These are phyloP conservation scores for Nitzschia sp. DNA, from an alignment of 108 stramenopile genomes.

Conservation along the genomic window DNA sequence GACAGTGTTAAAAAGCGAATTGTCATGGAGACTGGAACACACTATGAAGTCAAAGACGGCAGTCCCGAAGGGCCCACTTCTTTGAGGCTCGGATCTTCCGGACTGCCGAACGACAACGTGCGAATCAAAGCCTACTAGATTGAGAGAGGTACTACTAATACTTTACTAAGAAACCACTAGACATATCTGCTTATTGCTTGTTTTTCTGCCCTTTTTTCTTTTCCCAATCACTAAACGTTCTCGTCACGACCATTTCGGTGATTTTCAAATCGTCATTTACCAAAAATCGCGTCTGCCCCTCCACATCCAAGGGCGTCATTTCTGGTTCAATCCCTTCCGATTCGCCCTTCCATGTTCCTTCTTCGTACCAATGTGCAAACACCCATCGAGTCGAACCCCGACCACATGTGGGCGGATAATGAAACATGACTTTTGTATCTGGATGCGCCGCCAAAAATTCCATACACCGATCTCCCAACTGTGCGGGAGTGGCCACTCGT, in stretches of 20 bases:
- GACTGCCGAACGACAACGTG: background rate
- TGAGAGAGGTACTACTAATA: no score
- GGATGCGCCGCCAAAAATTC: conserved; percentile 70
- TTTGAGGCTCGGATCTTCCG: background rate
- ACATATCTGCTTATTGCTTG: no score
- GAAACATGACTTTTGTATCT: conserved; percentile 50
- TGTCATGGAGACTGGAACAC: conserved; percentile 45
- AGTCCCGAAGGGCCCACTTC: conserved; percentile 6
- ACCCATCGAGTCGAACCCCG: conserved; percentile 49
- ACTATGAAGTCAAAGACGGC: conserved; percentile 20
- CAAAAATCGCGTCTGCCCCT: conserved; percentile 68
- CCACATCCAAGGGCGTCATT: conserved; percentile 46
- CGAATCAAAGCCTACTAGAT: background rate
- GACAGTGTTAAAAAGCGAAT: conserved; percentile 50
- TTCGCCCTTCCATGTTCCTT: conserved; percentile 52
- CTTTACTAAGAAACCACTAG: no score
- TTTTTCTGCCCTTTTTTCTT: conserved; percentile 18
- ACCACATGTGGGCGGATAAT: conserved; percentile 46
- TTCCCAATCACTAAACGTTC: conserved; percentile 67
- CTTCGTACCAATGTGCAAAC: conserved; percentile 71
- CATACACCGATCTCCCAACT: conserved; percentile 58
- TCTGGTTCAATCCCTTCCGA: conserved; percentile 47
- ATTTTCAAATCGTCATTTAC: conserved; percentile 51
- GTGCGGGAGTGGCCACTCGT: conserved; percentile 31
- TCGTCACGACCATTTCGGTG: conserved; percentile 55